These are phyloP conservation scores for Penicillium paxilli DNA, from an alignment of 495 filamentous ascomycete genomes.

Conservation along the genomic window DNA sequence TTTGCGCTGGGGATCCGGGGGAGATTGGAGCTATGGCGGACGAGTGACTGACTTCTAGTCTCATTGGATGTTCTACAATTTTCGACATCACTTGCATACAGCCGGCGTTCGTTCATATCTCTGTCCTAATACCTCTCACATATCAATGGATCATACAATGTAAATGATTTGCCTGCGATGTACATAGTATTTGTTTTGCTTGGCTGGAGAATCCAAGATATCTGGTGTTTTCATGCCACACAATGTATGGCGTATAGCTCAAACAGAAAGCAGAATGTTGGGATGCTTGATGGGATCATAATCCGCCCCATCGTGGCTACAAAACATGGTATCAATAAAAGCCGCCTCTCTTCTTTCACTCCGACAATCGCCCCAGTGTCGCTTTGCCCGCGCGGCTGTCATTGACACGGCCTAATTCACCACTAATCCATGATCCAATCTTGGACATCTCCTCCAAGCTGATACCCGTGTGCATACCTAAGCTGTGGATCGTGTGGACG, in stretches of 20 bases:
- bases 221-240: not conserved
- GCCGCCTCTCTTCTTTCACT: not conserved
- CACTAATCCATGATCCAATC: conserved; percentile 88
- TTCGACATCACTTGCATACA: conserved; percentile 10
- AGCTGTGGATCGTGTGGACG: conserved; percentile 81
- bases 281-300: not conserved
- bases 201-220: not conserved
- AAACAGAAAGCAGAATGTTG: not conserved
- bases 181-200: not conserved
- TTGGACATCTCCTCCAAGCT: conserved; percentile 78
- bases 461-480: conserved; percentile 86
- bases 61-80: not conserved
- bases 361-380: conserved; percentile 52
- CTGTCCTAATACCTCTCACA: not conserved
- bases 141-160: not conserved
- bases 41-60: conserved; percentile 90
- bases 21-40: conserved; percentile 96
- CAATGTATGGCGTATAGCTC: no score
- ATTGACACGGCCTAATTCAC: conserved; percentile 73
- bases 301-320: not conserved
- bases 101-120: conserved; percentile 18
- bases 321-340: not conserved
- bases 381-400: conserved; percentile 79
- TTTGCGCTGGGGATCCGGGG: conserved; percentile 73
- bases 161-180: not conserved